Percentiles rank a stretch among this genome's conserved stretches.
Evolutionary conservation across 495 filamentous ascomycete genomes (phyloP).

Genomic region (Terfezia boudieri): DNA sequence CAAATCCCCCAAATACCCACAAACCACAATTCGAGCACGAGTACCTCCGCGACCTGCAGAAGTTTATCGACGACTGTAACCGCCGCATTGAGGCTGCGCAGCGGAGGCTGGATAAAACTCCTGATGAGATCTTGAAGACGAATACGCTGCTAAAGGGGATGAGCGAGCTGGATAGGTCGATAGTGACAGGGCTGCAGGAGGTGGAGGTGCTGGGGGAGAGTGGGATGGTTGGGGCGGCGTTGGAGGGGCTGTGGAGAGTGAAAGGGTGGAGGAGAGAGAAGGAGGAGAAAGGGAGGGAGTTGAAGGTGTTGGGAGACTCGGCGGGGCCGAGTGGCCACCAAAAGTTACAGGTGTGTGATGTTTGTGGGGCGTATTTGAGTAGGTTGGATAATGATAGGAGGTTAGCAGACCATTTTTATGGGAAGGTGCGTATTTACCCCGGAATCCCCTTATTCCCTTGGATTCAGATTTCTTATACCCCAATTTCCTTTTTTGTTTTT

Average conservation of each 20-base stretch:
- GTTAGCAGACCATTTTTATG: constrained; percentile 92
- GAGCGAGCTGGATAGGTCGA: constrained; percentile 51
- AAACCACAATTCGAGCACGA: constrained; percentile 54
- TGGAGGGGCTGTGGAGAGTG: constrained; percentile 70
- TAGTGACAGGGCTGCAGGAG: constrained; percentile 66
- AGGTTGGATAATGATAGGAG: constrained; percentile 83
- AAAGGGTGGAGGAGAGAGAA: constrained; percentile 59
- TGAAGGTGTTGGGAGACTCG: constrained; percentile 80
- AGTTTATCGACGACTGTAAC: constrained; percentile 93
- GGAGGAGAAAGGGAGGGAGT: constrained; percentile 63
- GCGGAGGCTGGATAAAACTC: constrained; percentile 82
- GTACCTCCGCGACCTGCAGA: constrained; percentile 85
- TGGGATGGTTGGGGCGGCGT: constrained; percentile 54
- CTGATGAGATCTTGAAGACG: constrained; percentile 94
- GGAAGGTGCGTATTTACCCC: constrained; percentile 30
- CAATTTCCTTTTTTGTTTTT: neutral
- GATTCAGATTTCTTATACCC: neutral
- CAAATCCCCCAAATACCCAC: neutral
- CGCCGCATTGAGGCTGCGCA: constrained; percentile 77
- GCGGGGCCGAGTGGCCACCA: constrained; percentile 84
- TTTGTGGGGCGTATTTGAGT: constrained; percentile 81
- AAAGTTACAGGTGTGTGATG: constrained; percentile 95
- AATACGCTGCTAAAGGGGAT: constrained; percentile 81
- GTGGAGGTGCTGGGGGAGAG: constrained; percentile 66
- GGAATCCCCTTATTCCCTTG: neutral